These are phyloP conservation scores for Maudiozyma saulgeensis DNA, from an alignment of 805 yeast genomes.

Conservation along the genomic window DNA sequence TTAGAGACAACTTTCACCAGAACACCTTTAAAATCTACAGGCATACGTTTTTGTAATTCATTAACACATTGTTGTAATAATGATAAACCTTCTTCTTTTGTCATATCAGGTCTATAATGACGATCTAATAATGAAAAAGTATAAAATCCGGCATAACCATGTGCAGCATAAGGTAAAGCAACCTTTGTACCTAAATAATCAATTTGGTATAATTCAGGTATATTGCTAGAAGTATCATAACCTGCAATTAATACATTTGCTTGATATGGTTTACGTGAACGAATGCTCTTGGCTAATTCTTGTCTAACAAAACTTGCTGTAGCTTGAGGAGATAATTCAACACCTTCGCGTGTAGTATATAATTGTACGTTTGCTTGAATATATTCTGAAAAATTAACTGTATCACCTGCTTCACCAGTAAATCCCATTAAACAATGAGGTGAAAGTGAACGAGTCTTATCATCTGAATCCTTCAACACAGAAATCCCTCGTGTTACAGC, in stretches of 20 bases:
- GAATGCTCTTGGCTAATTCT: conserved; percentile 75
- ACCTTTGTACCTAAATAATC: conserved; percentile 91
- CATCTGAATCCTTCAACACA: conserved; percentile 66
- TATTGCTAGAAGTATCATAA: conserved; percentile 44
- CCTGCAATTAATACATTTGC: conserved; percentile 89
- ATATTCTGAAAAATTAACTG: conserved; percentile 89
- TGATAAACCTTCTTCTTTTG: conserved; percentile 66
- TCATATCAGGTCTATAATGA: conserved; percentile 73
- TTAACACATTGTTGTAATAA: conserved; percentile 62
- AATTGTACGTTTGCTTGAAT: conserved; percentile 88
- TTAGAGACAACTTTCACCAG: conserved; percentile 56
- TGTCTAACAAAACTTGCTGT: conserved; percentile 82
- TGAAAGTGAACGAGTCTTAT: conserved; percentile 67
- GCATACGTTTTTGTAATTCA: conserved; percentile 65
- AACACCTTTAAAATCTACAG: conserved; percentile 87
- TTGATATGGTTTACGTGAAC: conserved; percentile 94
- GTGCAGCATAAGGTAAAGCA: conserved; percentile 91
- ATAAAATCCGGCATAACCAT: conserved; percentile 97
- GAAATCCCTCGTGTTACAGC: conserved; percentile 90
- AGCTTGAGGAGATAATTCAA: conserved; percentile 75
- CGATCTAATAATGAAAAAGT: conserved; percentile 83
- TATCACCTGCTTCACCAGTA: conserved; percentile 95
- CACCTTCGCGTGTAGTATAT: conserved; percentile 74
- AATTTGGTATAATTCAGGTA: conserved; percentile 73
- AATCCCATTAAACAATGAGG: conserved; percentile 74